Evolutionary conservation across 805 yeast species (phyloP).

Genomic region (Kazachstania viticola): DNA sequence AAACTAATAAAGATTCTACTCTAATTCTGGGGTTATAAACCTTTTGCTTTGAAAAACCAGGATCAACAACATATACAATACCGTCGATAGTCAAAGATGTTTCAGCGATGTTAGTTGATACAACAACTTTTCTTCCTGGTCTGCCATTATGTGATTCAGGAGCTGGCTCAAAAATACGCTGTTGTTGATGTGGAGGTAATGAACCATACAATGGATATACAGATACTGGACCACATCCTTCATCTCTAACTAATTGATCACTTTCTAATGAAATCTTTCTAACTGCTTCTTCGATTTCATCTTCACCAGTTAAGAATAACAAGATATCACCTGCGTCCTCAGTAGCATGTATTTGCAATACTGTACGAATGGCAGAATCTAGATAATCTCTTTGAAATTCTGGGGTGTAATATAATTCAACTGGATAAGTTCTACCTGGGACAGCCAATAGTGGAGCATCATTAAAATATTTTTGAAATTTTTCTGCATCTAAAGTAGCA

Average conservation of each 20-base stretch:
- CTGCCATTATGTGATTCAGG: constrained; percentile 63
- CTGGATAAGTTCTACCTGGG: constrained; percentile 97
- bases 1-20: constrained; percentile 86
- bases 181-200: constrained; percentile 91
- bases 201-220: constrained; percentile 96
- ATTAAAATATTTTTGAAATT: constrained; percentile 81
- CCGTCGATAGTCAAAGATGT: constrained; percentile 97
- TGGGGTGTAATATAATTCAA: constrained; percentile 92
- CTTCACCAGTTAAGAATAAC: constrained; percentile 88
- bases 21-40: constrained; percentile 93
- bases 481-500: constrained; percentile 94
- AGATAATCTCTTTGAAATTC: constrained; percentile 91
- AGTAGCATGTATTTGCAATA: constrained; percentile 91
- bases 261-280: constrained; percentile 78
- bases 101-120: constrained; percentile 94
- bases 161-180: constrained; percentile 85
- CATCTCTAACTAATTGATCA: constrained; percentile 81
- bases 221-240: constrained; percentile 75
- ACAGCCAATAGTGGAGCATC: constrained; percentile 92
- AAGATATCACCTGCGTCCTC: constrained; percentile 89
- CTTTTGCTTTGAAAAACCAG: constrained; percentile 93
- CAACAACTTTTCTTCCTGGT: constrained; percentile 91
- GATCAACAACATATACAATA: constrained; percentile 92
- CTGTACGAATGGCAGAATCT: constrained; percentile 92
- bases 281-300: constrained; percentile 95